Conservation (phyloP, 108 stramenopile species). For the Chaetoceros tenuissimus region DNA sequence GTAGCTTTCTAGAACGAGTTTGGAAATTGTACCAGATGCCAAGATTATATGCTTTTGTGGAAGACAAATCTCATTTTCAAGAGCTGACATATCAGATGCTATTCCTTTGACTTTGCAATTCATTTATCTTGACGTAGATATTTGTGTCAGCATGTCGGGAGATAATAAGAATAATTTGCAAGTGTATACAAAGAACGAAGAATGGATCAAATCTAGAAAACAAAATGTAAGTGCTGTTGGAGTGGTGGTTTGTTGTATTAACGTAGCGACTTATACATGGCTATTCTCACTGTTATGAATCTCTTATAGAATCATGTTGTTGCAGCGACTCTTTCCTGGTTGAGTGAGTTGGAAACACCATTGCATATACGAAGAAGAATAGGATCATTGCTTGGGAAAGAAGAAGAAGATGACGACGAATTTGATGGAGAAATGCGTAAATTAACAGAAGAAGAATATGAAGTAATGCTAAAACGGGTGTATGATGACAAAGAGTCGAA, state of each 20-base stretch:
- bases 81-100: constrained; percentile 12
- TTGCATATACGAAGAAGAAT: neutral
- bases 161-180: constrained; percentile 22
- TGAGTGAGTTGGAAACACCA: neutral
- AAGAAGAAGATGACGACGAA: neutral
- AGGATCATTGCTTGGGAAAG: neutral
- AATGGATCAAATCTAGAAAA: constrained; percentile 26
- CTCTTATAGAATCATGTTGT: neutral
- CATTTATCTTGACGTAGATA: constrained; percentile 45
- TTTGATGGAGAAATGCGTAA: neutral
- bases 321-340: neutral
- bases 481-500: neutral
- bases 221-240: constrained; percentile 24
- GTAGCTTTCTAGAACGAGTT: neutral
- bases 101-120: constrained; percentile 35
- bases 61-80: neutral
- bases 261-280: neutral
- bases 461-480: neutral
- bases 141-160: constrained; percentile 41
- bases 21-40: neutral
- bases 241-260: constrained; percentile 1
- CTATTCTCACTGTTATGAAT: neutral
- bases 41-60: neutral
- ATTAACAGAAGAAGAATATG: neutral
- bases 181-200: constrained; percentile 49